phyloP scores from a whole-genome alignment of 352 stramenopile species.

The Globisporangium heterothallicum region DNA sequence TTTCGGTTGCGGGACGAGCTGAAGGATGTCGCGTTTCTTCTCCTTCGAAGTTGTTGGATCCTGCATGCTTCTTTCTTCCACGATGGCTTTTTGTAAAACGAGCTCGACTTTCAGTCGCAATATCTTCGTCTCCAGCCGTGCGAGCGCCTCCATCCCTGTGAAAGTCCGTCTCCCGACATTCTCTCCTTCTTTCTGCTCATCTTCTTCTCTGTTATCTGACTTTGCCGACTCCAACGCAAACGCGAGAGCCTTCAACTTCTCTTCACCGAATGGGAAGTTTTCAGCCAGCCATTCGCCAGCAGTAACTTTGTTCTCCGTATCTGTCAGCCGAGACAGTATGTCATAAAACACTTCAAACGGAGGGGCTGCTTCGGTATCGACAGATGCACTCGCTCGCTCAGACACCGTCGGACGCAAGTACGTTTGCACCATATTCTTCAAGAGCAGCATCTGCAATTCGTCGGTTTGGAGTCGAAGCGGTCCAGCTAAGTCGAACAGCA shows the following conservation, averaged over 20 bases:
- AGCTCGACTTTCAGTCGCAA: constrained; percentile 31
- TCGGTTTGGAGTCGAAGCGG: constrained; percentile 60
- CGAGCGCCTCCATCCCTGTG: constrained; percentile 26
- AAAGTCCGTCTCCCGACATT: constrained; percentile 22
- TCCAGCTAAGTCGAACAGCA: constrained; percentile 36
- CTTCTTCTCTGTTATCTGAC: constrained; percentile 5
- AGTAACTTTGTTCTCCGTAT: constrained; percentile 38
- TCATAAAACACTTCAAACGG: constrained; percentile 28
- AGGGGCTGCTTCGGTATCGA: neutral
- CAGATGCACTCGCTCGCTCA: neutral
- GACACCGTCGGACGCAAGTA: constrained; percentile 1
- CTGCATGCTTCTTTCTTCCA: constrained; percentile 14
- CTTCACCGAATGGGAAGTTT: constrained; percentile 28
- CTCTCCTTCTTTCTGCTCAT: constrained; percentile 7
- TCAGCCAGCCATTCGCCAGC: constrained; percentile 50
- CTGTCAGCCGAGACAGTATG: constrained; percentile 24
- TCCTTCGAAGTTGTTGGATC: constrained; percentile 12
- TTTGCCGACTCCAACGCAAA: constrained; percentile 25
- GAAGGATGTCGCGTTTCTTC: constrained; percentile 18
- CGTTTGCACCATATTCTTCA: constrained; percentile 58
- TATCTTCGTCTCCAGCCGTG: constrained; percentile 34
- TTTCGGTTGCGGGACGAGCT: constrained; percentile 24
- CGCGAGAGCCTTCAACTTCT: constrained; percentile 40
- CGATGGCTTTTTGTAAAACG: constrained; percentile 20
- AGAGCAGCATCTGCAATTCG: constrained; percentile 65